phyloP scores from a whole-genome alignment of 306 rosid genomes.

The Sicyos baderoa region DNA sequence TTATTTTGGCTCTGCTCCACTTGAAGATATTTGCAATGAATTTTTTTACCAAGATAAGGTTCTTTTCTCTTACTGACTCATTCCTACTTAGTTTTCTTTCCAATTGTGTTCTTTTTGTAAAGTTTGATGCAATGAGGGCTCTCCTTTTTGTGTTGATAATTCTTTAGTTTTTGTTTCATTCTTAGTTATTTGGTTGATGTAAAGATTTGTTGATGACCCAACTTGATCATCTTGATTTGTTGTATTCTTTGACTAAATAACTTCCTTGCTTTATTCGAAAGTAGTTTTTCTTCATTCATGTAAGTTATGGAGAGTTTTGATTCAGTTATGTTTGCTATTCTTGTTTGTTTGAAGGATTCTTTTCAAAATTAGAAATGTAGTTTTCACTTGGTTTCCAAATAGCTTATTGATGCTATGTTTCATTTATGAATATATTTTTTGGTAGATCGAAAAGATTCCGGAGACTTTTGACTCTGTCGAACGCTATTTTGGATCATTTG shows the following conservation, averaged over 20 bases:
- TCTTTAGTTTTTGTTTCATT: background rate
- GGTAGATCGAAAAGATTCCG: slow-evolving; percentile 7
- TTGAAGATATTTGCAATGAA: slow-evolving; percentile 9
- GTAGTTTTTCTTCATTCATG: background rate
- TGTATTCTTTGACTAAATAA: background rate
- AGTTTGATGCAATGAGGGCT: background rate
- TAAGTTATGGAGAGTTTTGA: background rate
- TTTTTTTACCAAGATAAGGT: slow-evolving; percentile 2
- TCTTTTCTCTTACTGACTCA: background rate
- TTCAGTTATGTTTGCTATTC: background rate
- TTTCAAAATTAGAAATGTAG: background rate
- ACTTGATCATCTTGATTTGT: background rate
- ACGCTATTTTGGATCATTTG: background rate
- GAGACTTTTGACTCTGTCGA: background rate
- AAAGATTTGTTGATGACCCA: background rate
- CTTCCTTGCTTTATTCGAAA: background rate
- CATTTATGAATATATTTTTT: background rate
- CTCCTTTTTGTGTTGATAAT: background rate
- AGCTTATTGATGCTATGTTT: background rate
- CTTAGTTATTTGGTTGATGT: background rate
- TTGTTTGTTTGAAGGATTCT: background rate
- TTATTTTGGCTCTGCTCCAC: background rate
- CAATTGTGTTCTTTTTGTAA: background rate
- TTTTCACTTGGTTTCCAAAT: background rate
- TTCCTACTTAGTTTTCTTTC: background rate